A percentile compares a stretch with the other conserved stretches of the same genome.
phyloP scores from a whole-genome alignment of 2,329 filamentous ascomycete genomes.

The Colletotrichum siamense region DNA sequence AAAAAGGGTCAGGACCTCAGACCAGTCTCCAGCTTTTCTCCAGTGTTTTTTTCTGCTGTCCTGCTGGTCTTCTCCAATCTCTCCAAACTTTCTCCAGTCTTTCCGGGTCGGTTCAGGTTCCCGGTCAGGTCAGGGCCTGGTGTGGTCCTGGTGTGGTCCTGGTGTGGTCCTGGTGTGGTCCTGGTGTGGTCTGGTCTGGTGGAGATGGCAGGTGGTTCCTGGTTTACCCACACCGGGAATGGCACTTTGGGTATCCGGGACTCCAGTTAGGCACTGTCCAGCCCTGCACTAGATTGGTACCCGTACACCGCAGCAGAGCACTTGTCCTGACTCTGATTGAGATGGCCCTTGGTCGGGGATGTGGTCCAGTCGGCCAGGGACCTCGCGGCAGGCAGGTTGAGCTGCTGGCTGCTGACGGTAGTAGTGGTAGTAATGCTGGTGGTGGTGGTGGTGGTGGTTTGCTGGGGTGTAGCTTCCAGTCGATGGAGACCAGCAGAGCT shows the following conservation, averaged over 20 bases:
- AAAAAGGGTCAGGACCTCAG: neutral
- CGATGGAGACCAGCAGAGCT: neutral
- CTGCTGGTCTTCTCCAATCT: neutral
- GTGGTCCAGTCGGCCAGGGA: neutral
- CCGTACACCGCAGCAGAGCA: neutral
- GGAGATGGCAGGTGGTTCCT: slow-evolving; percentile 13
- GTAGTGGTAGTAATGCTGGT: neutral
- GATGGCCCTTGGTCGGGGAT: neutral
- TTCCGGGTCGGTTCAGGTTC: neutral
- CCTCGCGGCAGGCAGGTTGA: neutral
- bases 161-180: neutral
- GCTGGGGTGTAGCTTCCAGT: slow-evolving; percentile 7
- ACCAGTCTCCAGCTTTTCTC: slow-evolving; percentile 1
- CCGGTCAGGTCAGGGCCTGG: neutral
- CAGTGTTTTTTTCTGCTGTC: neutral
- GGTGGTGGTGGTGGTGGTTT: neutral
- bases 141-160: neutral
- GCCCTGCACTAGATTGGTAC: neutral
- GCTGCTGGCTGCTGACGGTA: neutral
- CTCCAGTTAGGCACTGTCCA: neutral
- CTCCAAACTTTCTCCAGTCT: neutral
- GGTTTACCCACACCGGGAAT: neutral
- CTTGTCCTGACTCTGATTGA: neutral
- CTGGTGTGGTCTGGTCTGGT: neutral
- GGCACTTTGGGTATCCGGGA: neutral